Evolutionary conservation across 495 filamentous ascomycete genomes (phyloP).

Genomic region (Neurospora sp.): DNA sequence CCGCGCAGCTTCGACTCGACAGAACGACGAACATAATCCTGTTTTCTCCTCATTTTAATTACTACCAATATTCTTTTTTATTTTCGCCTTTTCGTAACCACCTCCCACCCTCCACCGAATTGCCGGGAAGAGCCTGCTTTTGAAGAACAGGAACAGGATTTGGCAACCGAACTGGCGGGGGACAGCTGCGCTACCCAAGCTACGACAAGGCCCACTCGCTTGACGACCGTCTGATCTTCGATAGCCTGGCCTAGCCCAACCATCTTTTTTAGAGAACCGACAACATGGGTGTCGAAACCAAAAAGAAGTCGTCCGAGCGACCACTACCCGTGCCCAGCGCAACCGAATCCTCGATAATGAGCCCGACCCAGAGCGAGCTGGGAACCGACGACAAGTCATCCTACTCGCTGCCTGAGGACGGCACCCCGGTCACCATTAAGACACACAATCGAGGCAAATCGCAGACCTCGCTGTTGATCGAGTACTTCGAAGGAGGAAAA

Average conservation of each 20-base stretch:
- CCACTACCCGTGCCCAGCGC: slow-evolving; percentile 72
- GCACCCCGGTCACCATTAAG: slow-evolving; percentile 80
- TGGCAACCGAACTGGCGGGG: slow-evolving; percentile 13
- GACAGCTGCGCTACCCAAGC: slow-evolving; percentile 14
- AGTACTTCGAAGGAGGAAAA: slow-evolving; percentile 93
- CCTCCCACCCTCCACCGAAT: slow-evolving; percentile 1
- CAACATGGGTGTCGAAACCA: slow-evolving; percentile 60
- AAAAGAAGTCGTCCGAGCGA: slow-evolving; percentile 42
- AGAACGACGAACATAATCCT: neutral
- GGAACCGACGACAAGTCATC: slow-evolving; percentile 49
- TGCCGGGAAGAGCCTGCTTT: slow-evolving; percentile 9
- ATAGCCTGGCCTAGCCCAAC: neutral
- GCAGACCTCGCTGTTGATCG: slow-evolving; percentile 90
- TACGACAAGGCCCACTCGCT: slow-evolving; percentile 8
- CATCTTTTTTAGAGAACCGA: neutral
- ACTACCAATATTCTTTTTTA: slow-evolving; percentile 3
- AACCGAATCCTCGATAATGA: slow-evolving; percentile 52
- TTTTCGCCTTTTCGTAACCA: slow-evolving; percentile 2
- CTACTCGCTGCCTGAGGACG: slow-evolving; percentile 93
- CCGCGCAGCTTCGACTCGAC: neutral
- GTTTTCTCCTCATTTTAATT: slow-evolving; percentile 1
- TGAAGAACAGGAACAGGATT: slow-evolving; percentile 14
- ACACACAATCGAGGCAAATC: slow-evolving; percentile 63
- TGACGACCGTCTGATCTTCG: neutral
- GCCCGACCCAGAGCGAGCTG: slow-evolving; percentile 53